Percentiles rank a stretch among this genome's conserved stretches.
phyloP scores from a whole-genome alignment of 177 flowering plant genomes.

The Vitis hybrid region DNA sequence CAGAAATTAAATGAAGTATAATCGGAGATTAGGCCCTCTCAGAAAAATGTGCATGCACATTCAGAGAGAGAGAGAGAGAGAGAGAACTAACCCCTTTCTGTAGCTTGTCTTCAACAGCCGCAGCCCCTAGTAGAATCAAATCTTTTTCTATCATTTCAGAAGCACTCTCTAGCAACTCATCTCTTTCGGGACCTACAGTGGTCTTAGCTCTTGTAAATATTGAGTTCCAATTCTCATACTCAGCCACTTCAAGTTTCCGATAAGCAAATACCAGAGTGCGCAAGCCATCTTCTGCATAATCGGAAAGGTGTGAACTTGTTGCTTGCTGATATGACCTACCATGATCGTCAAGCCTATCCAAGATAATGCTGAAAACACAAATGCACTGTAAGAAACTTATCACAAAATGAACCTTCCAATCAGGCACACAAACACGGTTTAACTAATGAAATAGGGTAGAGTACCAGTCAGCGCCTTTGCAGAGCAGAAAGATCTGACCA shows the following conservation, averaged over 20 bases:
- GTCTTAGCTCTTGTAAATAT: slow-evolving; percentile 51
- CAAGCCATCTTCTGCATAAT: slow-evolving; percentile 69
- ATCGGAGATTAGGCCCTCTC: no score
- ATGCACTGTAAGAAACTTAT: not conserved
- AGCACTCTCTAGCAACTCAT: slow-evolving; percentile 31
- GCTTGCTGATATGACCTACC: slow-evolving; percentile 44
- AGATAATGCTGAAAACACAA: slow-evolving; percentile 49
- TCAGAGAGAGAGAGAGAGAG: not conserved
- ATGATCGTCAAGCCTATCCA: slow-evolving; percentile 48
- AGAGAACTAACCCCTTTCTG: slow-evolving; percentile 61
- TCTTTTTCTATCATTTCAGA: slow-evolving; percentile 49
- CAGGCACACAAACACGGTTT: no score
- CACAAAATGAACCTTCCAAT: no score
- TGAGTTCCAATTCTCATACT: slow-evolving; percentile 51
- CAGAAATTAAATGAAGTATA: no score
- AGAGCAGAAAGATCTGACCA: slow-evolving; percentile 56
- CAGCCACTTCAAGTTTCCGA: slow-evolving; percentile 32
- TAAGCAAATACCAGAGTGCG: slow-evolving; percentile 67
- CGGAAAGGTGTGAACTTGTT: slow-evolving; percentile 45
- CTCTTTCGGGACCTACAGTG: slow-evolving; percentile 57
- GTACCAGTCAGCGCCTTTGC: slow-evolving; percentile 88
- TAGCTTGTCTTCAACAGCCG: slow-evolving; percentile 50
- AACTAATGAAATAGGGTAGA: not conserved
- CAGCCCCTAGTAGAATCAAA: slow-evolving; percentile 36
- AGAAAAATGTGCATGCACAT: no score